Percentiles rank a stretch among this genome's conserved stretches.
phyloP scores from a whole-genome alignment of 108 stramenopile genomes.

The Schizochytrium sp. region DNA sequence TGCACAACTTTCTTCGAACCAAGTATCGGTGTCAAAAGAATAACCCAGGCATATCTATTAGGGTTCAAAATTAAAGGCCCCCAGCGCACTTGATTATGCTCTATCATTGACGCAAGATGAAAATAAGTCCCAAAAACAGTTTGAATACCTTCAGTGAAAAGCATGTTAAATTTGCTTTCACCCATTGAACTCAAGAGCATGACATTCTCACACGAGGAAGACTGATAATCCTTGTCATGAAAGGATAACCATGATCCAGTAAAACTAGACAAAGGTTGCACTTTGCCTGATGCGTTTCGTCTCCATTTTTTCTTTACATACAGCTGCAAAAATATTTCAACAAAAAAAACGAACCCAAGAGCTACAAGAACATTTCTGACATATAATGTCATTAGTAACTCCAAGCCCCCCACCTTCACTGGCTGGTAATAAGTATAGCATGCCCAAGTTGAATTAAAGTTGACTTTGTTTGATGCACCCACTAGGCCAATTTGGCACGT shows the following conservation, averaged over 20 bases:
- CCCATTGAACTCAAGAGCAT: neutral
- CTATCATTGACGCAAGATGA: conserved; percentile 15
- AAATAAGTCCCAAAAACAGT: neutral
- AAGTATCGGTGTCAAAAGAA: neutral
- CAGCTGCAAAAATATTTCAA: neutral
- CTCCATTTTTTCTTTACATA: neutral
- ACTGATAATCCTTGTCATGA: neutral
- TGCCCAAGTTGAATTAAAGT: too few relatives aligned
- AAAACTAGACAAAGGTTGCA: neutral
- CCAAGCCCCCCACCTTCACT: neutral
- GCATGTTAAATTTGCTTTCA: neutral
- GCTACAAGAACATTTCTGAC: neutral
- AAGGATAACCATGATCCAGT: neutral
- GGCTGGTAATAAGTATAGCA: conserved; percentile 9
- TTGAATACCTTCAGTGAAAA: neutral
- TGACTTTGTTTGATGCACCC: too few relatives aligned
- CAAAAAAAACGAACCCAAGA: neutral
- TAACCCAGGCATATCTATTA: neutral
- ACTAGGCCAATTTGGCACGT: neutral
- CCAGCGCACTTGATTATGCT: neutral
- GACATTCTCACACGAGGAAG: neutral
- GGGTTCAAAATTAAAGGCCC: neutral
- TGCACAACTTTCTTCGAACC: neutral
- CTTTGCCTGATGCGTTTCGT: neutral
- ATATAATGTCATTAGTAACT: neutral